Evolutionary conservation across 176 grass and related monocot species (phyloP).

Genomic region (Phoenix dactylifera): DNA sequence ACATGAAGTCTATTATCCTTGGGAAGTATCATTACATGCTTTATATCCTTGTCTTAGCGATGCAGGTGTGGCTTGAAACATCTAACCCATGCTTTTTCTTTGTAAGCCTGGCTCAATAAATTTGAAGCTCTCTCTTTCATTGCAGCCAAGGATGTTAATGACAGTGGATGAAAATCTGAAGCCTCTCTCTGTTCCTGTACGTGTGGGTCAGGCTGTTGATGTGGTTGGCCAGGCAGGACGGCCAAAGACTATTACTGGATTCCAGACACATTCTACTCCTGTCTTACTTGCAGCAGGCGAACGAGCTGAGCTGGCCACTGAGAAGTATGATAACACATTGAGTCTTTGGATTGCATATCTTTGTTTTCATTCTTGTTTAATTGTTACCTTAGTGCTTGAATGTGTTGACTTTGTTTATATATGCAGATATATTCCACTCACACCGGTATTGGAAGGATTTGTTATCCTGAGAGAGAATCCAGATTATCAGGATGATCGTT

Average conservation of each 20-base stretch:
- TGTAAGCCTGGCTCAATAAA: too few species aligned
- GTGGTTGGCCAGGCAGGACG: conserved; percentile 96
- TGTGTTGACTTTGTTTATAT: neutral
- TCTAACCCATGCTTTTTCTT: too few species aligned
- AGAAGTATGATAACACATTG: conserved; percentile 50
- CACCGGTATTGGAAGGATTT: conserved; percentile 73
- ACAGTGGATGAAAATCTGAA: conserved; percentile 95
- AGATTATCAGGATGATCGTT: conserved; percentile 59
- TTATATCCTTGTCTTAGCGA: conserved; percentile 76
- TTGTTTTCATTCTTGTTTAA: too few species aligned
- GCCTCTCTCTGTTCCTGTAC: conserved; percentile 75
- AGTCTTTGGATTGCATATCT: too few species aligned
- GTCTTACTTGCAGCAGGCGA: conserved; percentile 92
- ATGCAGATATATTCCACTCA: conserved; percentile 68
- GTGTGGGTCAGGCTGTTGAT: conserved; percentile 94
- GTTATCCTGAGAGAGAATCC: conserved; percentile 96
- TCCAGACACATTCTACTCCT: conserved; percentile 94
- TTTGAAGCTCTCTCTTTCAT: neutral
- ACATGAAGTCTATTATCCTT: conserved; percentile 82
- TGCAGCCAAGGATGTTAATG: conserved; percentile 94
- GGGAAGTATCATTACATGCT: conserved; percentile 98
- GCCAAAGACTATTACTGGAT: conserved; percentile 94
- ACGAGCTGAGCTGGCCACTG: conserved; percentile 83
- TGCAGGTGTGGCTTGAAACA: conserved; percentile 48
- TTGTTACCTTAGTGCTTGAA: too few species aligned